Base-by-base conservation (phyloP, 495 filamentous ascomycete genomes). In the Aspergillus indologenus region DNA sequence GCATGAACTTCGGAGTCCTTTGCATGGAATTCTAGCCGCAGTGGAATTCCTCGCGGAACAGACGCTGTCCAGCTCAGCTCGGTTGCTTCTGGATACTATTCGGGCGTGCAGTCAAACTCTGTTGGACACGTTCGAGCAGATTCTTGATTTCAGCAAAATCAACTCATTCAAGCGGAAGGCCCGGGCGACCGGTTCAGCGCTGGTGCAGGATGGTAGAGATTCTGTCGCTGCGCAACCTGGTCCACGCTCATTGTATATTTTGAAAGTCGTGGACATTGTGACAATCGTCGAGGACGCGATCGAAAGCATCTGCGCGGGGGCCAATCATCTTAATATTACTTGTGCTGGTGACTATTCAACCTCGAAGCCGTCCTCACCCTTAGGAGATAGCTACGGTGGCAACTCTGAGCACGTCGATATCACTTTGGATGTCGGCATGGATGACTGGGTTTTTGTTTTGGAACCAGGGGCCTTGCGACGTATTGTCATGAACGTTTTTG, bases 41-140 rank as follows among this genome's bases (percentile, higher is more conserved):
- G 76, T 76, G 11, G 85, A 89, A 63, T 79, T 90, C 51, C 68
- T 90, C 11, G 70, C 76, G 18, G 83, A 84, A 26, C 79, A 71
- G 72, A 19, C 68, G 75, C n/a, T 75, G 78, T 55, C 68, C 57
- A 31, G 74, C 74, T 63, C 81, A 80, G 60, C 71, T 61, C 43
- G 76, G 73, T 50, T 79, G 80, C 60, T 75, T 81, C 3, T 75
- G 80, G 60, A 87, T 80, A 59, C 80, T 82, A 50, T 81, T 82
- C 47, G 54, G 24, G 79, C 80, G 6, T 89, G 84, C 55, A 83
- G 83, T 5, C 79, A 79, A 60, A 88, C 86, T 0, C 68, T 89
- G 0, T 72, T 89, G 15, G 85, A 89, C 59, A 87, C 84, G 0
- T 83, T 89, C 52, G 81, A 88, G 52, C 85, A 89, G 64, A 81